Conservation (phyloP, 2,329 filamentous ascomycete species). For the Pleomassaria siparia region DNA sequence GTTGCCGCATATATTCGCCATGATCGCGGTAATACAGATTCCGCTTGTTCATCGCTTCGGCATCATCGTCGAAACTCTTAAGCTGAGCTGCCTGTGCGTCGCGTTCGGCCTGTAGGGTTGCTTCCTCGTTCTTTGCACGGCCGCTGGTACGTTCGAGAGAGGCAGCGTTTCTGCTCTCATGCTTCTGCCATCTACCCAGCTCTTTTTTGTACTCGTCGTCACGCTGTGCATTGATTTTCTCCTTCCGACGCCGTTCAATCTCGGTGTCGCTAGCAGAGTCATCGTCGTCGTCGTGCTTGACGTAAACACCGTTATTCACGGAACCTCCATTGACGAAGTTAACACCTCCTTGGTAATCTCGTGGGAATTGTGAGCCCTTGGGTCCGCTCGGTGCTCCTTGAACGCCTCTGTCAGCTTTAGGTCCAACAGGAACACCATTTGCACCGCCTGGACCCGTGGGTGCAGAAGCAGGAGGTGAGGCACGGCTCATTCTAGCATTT, state of each 20-base stretch:
- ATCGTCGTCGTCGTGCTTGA: slow-evolving; percentile 77
- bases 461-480: slow-evolving; percentile 66
- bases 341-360: slow-evolving; percentile 75
- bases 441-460: slow-evolving; percentile 63
- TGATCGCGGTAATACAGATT: slow-evolving; percentile 88
- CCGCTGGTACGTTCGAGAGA: slow-evolving; percentile 83
- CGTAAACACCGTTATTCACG: slow-evolving; percentile 57
- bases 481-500: slow-evolving; percentile 60
- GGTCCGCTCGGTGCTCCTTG: slow-evolving; percentile 75
- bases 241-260: slow-evolving; percentile 69
- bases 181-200: slow-evolving; percentile 86
- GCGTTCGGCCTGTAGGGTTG: slow-evolving; percentile 63
- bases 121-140: slow-evolving; percentile 74
- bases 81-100: slow-evolving; percentile 72
- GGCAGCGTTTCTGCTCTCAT: slow-evolving; percentile 79
- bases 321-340: slow-evolving; percentile 79
- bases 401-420: slow-evolving; percentile 63
- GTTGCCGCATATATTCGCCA: slow-evolving; percentile 80
- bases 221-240: slow-evolving; percentile 72
- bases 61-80: slow-evolving; percentile 84
- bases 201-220: slow-evolving; percentile 83
- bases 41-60: slow-evolving; percentile 70
- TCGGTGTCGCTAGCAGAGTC: slow-evolving; percentile 87
- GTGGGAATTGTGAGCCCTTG: slow-evolving; percentile 66
- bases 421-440: slow-evolving; percentile 77